phyloP scores from a whole-genome alignment of 116 monocot species.

The Iris pallida region DNA sequence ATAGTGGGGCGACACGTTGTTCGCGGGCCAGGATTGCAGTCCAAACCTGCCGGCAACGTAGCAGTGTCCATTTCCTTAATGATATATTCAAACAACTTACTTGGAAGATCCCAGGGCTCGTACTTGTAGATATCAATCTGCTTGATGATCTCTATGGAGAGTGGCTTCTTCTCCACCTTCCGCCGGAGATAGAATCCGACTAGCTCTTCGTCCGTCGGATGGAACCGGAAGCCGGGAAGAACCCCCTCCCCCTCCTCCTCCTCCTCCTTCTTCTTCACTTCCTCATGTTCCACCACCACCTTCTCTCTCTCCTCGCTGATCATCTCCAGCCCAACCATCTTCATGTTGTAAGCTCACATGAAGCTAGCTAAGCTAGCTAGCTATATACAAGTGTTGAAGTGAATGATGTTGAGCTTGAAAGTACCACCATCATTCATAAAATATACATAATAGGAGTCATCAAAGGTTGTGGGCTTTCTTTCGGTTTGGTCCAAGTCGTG shows the following conservation, averaged over 20 bases:
- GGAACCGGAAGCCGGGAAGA: constrained; percentile 64
- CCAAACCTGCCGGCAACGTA: too few relatives aligned
- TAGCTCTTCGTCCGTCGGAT: constrained; percentile 81
- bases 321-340: constrained; percentile 5
- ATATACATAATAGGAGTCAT: not conserved
- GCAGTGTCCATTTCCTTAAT: too few relatives aligned
- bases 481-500: constrained; percentile 13
- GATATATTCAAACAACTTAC: constrained; percentile 29
- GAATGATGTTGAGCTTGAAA: not conserved
- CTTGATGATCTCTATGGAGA: constrained; percentile 65
- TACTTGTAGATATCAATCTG: constrained; percentile 74
- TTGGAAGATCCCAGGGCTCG: constrained; percentile 78
- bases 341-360: not conserved
- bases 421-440: not conserved
- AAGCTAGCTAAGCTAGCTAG: not conserved
- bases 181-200: constrained; percentile 71
- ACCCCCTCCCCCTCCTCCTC: constrained; percentile 33
- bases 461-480: not conserved
- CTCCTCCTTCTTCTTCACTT: not conserved
- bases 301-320: not conserved
- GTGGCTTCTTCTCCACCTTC: constrained; percentile 60
- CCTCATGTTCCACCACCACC: too few relatives aligned
- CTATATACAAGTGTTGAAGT: not conserved
- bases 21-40: too few relatives aligned
- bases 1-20: too few relatives aligned